A percentile compares a stretch with the other conserved stretches of the same genome.
Conservation (phyloP, 768 basidiomycete genomes). For the Boletus patriciae region DNA sequence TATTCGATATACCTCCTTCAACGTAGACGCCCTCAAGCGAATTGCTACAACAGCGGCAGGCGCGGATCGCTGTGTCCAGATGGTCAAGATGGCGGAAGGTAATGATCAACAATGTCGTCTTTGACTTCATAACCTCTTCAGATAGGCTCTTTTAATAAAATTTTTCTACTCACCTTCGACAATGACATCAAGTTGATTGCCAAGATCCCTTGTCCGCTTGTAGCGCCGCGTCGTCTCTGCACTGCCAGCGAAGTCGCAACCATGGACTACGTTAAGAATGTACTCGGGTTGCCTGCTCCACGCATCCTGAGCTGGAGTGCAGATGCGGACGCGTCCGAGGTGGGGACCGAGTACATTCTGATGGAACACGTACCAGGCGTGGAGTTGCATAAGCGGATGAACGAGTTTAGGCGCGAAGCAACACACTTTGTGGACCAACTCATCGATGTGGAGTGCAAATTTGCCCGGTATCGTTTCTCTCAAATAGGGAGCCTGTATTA, state of each 20-base stretch:
- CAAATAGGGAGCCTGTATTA: slow-evolving; percentile 39
- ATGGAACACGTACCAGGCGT: slow-evolving; percentile 33
- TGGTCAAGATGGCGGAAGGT: slow-evolving; percentile 18
- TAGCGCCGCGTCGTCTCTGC: slow-evolving; percentile 27
- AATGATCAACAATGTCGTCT: neutral
- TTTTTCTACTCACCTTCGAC: slow-evolving; percentile 16
- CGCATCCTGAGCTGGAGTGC: slow-evolving; percentile 33
- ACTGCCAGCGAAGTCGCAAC: slow-evolving; percentile 42
- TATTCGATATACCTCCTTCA: neutral
- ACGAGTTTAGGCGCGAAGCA: neutral
- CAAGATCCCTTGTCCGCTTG: slow-evolving; percentile 21
- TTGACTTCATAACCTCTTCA: neutral
- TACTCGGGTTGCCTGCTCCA: slow-evolving; percentile 31
- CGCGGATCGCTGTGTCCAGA: slow-evolving; percentile 17
- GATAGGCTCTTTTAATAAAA: slow-evolving; percentile 13
- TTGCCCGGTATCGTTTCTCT: slow-evolving; percentile 26
- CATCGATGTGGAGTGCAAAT: slow-evolving; percentile 22
- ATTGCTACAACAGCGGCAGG: slow-evolving; percentile 11
- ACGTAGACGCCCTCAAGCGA: slow-evolving; percentile 24
- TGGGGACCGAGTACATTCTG: slow-evolving; percentile 37
- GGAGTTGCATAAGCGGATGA: slow-evolving; percentile 20
- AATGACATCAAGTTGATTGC: slow-evolving; percentile 16
- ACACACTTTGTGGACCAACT: slow-evolving; percentile 17
- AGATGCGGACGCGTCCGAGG: slow-evolving; percentile 18
- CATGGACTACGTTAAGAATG: slow-evolving; percentile 30